Percentiles rank a stretch among this genome's conserved stretches.
These are phyloP conservation scores for Colletotrichum magnum DNA, from an alignment of 2,329 filamentous ascomycete species.

Conservation along the genomic window DNA sequence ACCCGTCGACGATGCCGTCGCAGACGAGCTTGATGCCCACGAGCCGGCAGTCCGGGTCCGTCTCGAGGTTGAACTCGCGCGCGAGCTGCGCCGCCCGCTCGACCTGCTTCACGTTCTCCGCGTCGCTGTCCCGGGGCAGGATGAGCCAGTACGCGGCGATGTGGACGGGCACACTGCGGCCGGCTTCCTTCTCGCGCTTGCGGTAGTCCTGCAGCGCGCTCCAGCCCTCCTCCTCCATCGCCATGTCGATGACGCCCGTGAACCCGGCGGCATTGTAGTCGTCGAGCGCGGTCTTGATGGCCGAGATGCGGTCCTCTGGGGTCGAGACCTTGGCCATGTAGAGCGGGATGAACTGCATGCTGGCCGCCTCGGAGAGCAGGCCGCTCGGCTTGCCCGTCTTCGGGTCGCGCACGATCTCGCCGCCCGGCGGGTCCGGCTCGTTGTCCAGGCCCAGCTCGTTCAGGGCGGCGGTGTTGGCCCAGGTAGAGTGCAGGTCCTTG, in stretches of 20 bases:
- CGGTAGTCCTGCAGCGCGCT: slow-evolving; percentile 59
- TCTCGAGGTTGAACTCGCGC: slow-evolving; percentile 58
- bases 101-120: slow-evolving; percentile 63
- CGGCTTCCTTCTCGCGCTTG: slow-evolving; percentile 50
- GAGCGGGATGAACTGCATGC: slow-evolving; percentile 59
- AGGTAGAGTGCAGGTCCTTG: slow-evolving; percentile 70
- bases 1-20: slow-evolving; percentile 71
- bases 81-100: slow-evolving; percentile 64
- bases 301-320: slow-evolving; percentile 62
- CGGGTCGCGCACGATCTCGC: slow-evolving; percentile 62
- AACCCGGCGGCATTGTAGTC: slow-evolving; percentile 66
- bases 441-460: slow-evolving; percentile 62
- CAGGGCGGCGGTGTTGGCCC: slow-evolving; percentile 68
- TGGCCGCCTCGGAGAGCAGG: slow-evolving; percentile 67
- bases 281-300: slow-evolving; percentile 60
- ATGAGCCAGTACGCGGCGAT: slow-evolving; percentile 72
- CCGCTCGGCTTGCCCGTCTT: slow-evolving; percentile 61
- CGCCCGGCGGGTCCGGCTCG: slow-evolving; percentile 58
- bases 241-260: slow-evolving; percentile 71
- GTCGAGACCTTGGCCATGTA: slow-evolving; percentile 63
- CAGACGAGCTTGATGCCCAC: slow-evolving; percentile 72
- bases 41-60: slow-evolving; percentile 45
- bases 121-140: slow-evolving; percentile 58
- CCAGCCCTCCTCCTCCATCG: slow-evolving; percentile 70
- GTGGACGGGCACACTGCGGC: slow-evolving; percentile 56